A percentile compares a stretch with the other conserved stretches of the same genome.
phyloP scores from a whole-genome alignment of 2,329 filamentous ascomycete species.

The Daldinia sp. region DNA sequence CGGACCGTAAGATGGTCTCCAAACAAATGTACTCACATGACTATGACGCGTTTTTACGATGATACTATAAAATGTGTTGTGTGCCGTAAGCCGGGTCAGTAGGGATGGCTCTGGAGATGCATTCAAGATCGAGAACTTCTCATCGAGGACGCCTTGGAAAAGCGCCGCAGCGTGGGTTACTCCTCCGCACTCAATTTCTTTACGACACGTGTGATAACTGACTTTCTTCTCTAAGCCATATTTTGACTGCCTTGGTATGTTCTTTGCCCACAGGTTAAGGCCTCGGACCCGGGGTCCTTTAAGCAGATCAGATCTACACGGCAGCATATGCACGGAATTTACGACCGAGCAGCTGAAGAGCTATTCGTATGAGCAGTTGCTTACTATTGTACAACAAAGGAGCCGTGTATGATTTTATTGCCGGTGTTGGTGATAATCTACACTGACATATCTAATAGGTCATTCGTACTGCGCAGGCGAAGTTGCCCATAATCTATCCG shows the following conservation, averaged over 20 bases:
- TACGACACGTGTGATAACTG: neutral
- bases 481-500: conserved; percentile 13
- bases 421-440: neutral
- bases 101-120: conserved; percentile 80
- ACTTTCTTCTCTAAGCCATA: conserved; percentile 27
- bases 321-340: conserved; percentile 57
- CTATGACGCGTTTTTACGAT: conserved; percentile 72
- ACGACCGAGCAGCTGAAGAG: conserved; percentile 51
- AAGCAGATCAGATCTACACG: conserved; percentile 53
- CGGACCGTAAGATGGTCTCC: conserved; percentile 11
- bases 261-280: conserved; percentile 47
- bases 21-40: conserved; percentile 69
- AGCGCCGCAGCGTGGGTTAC: conserved; percentile 39
- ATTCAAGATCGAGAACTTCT: conserved; percentile 49
- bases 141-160: conserved; percentile 49
- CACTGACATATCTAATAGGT: conserved; percentile 43
- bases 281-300: conserved; percentile 52
- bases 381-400: conserved; percentile 58
- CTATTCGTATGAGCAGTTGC: conserved; percentile 59
- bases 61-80: conserved; percentile 60
- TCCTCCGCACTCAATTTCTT: neutral
- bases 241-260: conserved; percentile 48
- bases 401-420: conserved; percentile 52
- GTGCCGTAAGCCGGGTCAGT: conserved; percentile 63
- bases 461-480: conserved; percentile 44